A percentile compares a stretch with the other conserved stretches of the same genome.
Conservation (phyloP, 2,329 filamentous ascomycete species). For the Colletotrichum tropicale region DNA sequence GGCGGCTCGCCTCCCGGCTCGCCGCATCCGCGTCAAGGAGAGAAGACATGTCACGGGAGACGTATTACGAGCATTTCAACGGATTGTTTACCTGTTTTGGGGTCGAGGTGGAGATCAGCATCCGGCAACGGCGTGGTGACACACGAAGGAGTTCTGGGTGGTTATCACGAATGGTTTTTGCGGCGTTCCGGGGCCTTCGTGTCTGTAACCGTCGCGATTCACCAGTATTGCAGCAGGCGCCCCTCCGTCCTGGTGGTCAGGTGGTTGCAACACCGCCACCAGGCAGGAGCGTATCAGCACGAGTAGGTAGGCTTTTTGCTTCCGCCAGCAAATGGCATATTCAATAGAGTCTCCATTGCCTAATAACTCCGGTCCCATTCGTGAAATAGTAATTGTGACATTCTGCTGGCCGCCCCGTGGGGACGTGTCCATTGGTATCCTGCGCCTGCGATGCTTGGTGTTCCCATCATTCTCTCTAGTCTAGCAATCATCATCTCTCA, state of each 20-base stretch:
- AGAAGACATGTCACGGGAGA: background rate
- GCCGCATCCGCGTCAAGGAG: background rate
- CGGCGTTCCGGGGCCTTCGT: conserved; percentile 20
- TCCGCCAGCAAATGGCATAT: conserved; percentile 12
- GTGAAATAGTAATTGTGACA: background rate
- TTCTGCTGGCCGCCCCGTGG: background rate
- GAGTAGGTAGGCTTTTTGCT: conserved; percentile 17
- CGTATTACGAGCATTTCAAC: conserved; percentile 13
- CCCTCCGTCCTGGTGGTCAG: background rate
- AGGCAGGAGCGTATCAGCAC: conserved; percentile 6
- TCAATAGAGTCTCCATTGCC: conserved; percentile 15
- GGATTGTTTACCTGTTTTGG: conserved; percentile 10
- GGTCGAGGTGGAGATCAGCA: conserved; percentile 20
- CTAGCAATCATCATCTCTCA: conserved; percentile 36
- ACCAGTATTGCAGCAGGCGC: conserved; percentile 5
- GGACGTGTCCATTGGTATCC: background rate
- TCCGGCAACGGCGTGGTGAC: conserved; percentile 21
- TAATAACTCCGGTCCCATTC: background rate
- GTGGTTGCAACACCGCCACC: background rate
- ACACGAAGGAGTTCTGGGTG: conserved; percentile 21
- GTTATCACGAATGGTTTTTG: conserved; percentile 20
- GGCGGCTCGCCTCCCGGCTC: background rate
- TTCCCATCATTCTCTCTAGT: background rate
- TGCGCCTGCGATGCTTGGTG: background rate
- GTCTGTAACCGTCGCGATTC: conserved; percentile 4